Evolutionary conservation across 148 eudicot genomes (phyloP).

Genomic region (Rhododendron molle): DNA sequence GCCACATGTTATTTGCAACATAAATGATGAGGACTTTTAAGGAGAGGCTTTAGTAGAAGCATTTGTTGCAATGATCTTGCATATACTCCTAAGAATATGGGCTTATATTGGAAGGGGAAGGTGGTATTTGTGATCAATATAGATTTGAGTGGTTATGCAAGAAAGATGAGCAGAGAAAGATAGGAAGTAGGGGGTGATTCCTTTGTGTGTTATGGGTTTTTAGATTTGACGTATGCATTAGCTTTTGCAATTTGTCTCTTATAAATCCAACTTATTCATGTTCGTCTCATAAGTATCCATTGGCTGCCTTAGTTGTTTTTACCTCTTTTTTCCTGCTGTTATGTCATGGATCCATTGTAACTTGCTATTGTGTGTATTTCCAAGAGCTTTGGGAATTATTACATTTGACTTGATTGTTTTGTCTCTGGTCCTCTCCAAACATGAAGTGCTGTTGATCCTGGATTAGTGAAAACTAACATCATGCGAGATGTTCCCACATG

Average conservation of each 20-base stretch:
- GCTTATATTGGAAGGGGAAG: background rate
- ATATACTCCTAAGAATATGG: background rate
- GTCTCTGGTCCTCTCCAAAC: slow-evolving; percentile 1
- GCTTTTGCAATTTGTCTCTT: background rate
- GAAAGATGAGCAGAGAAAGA: background rate
- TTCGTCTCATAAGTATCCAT: background rate
- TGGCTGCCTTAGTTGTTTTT: background rate
- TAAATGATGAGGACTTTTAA: background rate
- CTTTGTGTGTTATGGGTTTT: background rate
- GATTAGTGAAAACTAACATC: slow-evolving; percentile 78
- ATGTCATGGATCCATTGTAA: background rate
- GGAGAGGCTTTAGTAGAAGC: background rate
- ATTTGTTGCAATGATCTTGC: background rate
- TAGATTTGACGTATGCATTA: background rate
- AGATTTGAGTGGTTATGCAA: background rate
- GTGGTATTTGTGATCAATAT: background rate
- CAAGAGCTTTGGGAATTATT: background rate
- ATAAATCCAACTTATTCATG: background rate
- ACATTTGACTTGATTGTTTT: background rate
- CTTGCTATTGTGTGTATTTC: background rate
- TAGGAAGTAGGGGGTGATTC: background rate
- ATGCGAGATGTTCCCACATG: slow-evolving; percentile 73
- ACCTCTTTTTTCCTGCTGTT: background rate
- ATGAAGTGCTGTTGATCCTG: slow-evolving; percentile 84
- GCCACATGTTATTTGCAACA: background rate